Conservation (phyloP, 2,329 filamentous ascomycete genomes). For the Beauveria caledonica region DNA sequence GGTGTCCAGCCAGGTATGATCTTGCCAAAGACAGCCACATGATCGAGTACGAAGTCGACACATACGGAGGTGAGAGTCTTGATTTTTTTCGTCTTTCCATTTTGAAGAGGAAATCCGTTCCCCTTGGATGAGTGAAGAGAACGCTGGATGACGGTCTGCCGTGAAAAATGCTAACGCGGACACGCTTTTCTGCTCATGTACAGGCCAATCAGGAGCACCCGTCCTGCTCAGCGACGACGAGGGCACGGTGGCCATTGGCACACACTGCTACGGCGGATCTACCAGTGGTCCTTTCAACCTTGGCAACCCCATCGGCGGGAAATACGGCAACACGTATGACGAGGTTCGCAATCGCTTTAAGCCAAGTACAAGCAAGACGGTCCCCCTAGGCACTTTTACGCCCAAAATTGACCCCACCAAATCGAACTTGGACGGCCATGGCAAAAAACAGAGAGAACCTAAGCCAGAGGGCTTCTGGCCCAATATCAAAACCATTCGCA, state of each 20-base stretch:
- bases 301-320: neutral
- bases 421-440: too few relatives aligned
- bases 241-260: neutral
- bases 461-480: neutral
- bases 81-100: neutral
- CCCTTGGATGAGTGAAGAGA: neutral
- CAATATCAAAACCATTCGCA: neutral
- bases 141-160: too few relatives aligned
- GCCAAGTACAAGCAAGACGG: neutral
- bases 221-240: neutral
- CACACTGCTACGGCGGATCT: neutral
- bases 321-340: neutral
- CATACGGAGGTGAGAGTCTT: neutral
- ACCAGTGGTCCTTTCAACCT: rapidly evolving
- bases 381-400: neutral
- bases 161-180: neutral
- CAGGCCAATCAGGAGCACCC: neutral
- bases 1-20: neutral
- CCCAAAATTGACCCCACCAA: neutral
- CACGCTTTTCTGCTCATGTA: neutral
- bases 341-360: neutral
- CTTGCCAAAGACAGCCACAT: neutral
- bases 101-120: neutral
- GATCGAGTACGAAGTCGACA: neutral
- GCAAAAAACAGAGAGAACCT: too few relatives aligned